Percentiles rank a stretch among this genome's conserved stretches.
phyloP scores from a whole-genome alignment of 2,329 filamentous ascomycete genomes.

The Xylariaceae sp. region DNA sequence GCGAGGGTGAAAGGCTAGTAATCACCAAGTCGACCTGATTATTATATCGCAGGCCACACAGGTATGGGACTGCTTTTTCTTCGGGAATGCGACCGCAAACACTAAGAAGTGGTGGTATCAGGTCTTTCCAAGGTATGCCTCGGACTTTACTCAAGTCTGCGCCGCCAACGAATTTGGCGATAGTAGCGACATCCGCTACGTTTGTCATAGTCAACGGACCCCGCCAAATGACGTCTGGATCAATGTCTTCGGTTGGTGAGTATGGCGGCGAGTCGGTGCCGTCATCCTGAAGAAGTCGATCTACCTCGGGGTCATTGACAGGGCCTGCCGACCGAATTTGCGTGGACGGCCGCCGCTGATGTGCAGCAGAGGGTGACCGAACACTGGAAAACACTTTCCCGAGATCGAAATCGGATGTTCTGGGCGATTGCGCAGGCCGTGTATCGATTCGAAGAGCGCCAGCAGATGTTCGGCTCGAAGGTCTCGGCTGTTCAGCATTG shows the following conservation, averaged over 20 bases:
- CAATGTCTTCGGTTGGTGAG: constrained; percentile 68
- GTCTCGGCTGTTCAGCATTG: constrained; percentile 16
- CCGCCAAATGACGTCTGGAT: constrained; percentile 72
- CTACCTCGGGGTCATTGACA: constrained; percentile 80
- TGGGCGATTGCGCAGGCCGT: constrained; percentile 47
- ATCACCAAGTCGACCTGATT: constrained; percentile 79
- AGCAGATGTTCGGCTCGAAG: constrained; percentile 22
- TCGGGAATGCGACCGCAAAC: constrained; percentile 78
- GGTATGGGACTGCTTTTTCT: constrained; percentile 80
- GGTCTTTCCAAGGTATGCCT: constrained; percentile 59
- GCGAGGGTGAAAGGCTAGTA: constrained; percentile 58
- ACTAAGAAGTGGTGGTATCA: constrained; percentile 65
- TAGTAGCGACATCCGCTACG: constrained; percentile 67
- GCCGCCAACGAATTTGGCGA: constrained; percentile 79
- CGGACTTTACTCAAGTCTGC: constrained; percentile 62
- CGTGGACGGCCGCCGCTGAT: constrained; percentile 45
- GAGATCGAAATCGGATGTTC: constrained; percentile 66
- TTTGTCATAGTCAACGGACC: constrained; percentile 72
- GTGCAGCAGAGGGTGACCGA: constrained; percentile 60
- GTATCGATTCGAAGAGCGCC: constrained; percentile 43
- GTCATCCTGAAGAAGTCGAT: constrained; percentile 79
- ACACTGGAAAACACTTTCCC: constrained; percentile 81
- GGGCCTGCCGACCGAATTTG: constrained; percentile 47
- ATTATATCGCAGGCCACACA: constrained; percentile 80
- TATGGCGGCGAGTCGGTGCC: constrained; percentile 76